Conservation (phyloP, 2,329 filamentous ascomycete genomes). For the Monosporascus sp. region DNA sequence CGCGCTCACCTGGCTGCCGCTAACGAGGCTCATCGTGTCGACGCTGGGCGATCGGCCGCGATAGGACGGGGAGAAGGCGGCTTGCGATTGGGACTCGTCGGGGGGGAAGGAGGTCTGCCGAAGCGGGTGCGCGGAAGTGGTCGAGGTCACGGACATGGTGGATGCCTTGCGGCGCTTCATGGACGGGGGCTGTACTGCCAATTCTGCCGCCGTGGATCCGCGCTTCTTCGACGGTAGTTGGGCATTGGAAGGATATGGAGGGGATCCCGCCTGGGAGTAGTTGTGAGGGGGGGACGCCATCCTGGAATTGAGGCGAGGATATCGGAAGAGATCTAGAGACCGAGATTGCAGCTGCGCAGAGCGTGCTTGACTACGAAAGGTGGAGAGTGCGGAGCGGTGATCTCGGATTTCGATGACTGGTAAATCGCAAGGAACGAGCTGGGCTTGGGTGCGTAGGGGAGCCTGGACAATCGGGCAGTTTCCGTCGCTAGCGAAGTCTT, state of each 20-base stretch:
- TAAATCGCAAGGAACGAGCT: no score
- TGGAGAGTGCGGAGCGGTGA: no score
- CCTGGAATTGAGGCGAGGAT: slow-evolving; percentile 1
- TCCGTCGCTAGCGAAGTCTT: no score
- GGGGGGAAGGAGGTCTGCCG: slow-evolving; percentile 79
- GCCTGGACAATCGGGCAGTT: no score
- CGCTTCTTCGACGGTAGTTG: slow-evolving; percentile 59
- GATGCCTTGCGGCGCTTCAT: slow-evolving; percentile 69
- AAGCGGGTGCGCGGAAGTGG: slow-evolving; percentile 57
- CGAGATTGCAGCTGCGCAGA: not conserved
- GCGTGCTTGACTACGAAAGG: no score
- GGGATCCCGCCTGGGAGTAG: slow-evolving; percentile 49
- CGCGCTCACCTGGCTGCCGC: slow-evolving; percentile 53
- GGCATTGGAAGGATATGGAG: slow-evolving; percentile 46
- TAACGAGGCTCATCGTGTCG: slow-evolving; percentile 55
- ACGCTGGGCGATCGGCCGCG: slow-evolving; percentile 58
- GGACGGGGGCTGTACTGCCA: slow-evolving; percentile 40
- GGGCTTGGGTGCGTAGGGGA: no score
- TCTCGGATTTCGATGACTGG: no score
- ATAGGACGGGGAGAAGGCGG: slow-evolving; percentile 43
- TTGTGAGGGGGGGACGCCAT: slow-evolving; percentile 55
- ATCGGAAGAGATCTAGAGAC: not conserved
- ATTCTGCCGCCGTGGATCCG: slow-evolving; percentile 49
- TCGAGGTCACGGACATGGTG: slow-evolving; percentile 49
- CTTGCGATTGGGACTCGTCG: slow-evolving; percentile 37